phyloP scores from a whole-genome alignment of 2,329 filamentous ascomycete species.

The Pseudogymnoascus sp. region DNA sequence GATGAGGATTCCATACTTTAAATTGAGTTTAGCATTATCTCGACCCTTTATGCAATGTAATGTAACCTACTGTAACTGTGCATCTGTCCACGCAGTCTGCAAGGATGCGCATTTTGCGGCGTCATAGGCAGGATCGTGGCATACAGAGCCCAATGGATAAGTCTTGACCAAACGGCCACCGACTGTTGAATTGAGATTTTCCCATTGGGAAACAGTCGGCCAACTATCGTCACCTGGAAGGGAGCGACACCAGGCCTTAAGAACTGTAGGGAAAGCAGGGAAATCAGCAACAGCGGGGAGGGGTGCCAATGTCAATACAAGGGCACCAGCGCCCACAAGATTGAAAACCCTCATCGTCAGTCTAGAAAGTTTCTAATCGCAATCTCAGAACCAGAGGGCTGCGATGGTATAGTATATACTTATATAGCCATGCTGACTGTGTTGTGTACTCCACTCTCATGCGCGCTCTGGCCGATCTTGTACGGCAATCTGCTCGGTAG shows the following conservation, averaged over 20 bases:
- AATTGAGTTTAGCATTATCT: background rate
- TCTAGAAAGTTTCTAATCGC: background rate
- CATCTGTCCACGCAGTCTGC: constrained; percentile 11
- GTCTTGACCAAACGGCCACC: constrained; percentile 15
- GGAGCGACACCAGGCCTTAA: background rate
- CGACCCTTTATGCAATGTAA: background rate
- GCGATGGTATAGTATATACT: background rate
- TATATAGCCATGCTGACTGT: background rate
- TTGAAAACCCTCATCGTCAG: background rate
- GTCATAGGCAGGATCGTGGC: constrained; percentile 20
- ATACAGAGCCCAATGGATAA: constrained; percentile 15
- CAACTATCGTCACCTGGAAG: constrained; percentile 18
- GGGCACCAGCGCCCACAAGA: background rate
- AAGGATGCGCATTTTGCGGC: constrained; percentile 16
- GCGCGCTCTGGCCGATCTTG: background rate
- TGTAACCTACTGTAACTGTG: constrained; percentile 13
- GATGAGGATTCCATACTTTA: constrained; percentile 30
- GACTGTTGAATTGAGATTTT: constrained; percentile 14
- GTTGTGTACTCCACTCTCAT: background rate
- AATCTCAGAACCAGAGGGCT: background rate
- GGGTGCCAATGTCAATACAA: background rate
- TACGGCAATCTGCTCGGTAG: background rate
- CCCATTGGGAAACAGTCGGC: constrained; percentile 14
- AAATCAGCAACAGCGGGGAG: background rate
- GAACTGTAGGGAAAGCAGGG: background rate